These are phyloP conservation scores for Dactylellina parvicollis DNA, from an alignment of 2,329 filamentous ascomycete species.

Conservation along the genomic window DNA sequence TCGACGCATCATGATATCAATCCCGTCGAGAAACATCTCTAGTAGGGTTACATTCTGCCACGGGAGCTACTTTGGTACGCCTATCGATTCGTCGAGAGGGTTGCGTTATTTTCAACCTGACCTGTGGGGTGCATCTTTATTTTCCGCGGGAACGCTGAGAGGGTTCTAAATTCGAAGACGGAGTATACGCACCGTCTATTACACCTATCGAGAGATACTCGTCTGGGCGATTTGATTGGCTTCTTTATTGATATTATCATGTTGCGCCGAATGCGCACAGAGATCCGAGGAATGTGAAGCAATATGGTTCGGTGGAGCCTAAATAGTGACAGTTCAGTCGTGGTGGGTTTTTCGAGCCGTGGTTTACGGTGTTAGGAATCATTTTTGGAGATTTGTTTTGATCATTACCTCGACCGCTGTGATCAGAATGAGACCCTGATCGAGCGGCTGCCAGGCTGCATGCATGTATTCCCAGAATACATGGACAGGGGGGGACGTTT, in stretches of 20 bases:
- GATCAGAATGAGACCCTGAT: slow-evolving; percentile 23
- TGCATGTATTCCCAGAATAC: slow-evolving; percentile 36
- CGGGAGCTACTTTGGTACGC: neutral
- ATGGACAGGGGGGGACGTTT: slow-evolving; percentile 6
- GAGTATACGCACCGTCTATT: neutral
- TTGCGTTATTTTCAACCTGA: neutral
- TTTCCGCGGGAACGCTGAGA: slow-evolving; percentile 8
- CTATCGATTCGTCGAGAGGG: slow-evolving; percentile 3
- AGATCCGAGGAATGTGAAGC: neutral
- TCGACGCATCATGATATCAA: slow-evolving; percentile 45
- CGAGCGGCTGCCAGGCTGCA: slow-evolving; percentile 27
- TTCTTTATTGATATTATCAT: too few species aligned
- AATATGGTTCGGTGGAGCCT: too few species aligned
- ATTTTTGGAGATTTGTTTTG: too few species aligned
- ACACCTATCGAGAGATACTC: neutral
- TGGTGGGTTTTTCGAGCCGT: too few species aligned
- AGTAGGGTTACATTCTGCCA: slow-evolving; percentile 31
- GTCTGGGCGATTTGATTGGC: too few species aligned
- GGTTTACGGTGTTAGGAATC: too few species aligned
- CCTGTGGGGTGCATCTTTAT: neutral
- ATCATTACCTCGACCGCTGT: neutral
- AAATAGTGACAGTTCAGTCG: too few species aligned
- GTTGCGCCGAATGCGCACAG: slow-evolving; percentile 26
- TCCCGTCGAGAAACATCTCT: slow-evolving; percentile 11
- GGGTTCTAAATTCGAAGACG: slow-evolving; percentile 19